Conservation (phyloP, 2,329 filamentous ascomycete genomes). For the Tolypocladium ophioglossoides region DNA sequence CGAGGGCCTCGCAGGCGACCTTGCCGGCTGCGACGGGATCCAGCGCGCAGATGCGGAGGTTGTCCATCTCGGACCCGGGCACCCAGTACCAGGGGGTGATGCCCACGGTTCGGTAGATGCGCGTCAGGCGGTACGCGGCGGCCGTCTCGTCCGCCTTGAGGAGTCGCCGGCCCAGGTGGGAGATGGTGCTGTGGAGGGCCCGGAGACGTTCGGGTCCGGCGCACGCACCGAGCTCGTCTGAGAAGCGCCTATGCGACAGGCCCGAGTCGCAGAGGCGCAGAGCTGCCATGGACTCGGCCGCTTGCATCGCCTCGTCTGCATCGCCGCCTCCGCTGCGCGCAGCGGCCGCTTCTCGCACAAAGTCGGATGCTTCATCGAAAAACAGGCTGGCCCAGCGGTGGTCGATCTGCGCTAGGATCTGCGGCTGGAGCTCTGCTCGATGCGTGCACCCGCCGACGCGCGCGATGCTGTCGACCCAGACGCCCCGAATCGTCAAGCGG, state of each 20-base stretch:
- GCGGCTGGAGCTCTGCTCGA: background rate
- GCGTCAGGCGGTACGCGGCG: constrained; percentile 7
- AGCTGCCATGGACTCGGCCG: background rate
- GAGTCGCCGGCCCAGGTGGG: constrained; percentile 5
- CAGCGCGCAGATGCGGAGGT: constrained; percentile 7
- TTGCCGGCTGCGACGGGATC: constrained; percentile 6
- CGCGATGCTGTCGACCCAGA: constrained; percentile 11
- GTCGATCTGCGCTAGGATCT: constrained; percentile 8
- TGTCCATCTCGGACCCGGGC: constrained; percentile 8
- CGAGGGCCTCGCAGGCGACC: constrained; percentile 3
- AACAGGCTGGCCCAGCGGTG: constrained; percentile 11
- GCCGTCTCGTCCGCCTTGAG: constrained; percentile 4
- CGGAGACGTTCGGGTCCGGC: constrained; percentile 2
- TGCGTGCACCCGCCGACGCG: constrained; percentile 10
- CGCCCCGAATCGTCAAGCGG: constrained; percentile 9
- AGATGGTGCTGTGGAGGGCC: background rate
- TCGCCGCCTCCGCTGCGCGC: no score
- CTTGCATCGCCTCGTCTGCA: background rate
- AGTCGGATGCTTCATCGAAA: constrained; percentile 14
- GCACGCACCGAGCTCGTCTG: background rate
- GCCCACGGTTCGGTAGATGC: constrained; percentile 11
- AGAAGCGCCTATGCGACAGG: constrained; percentile 5
- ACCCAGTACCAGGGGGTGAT: constrained; percentile 14
- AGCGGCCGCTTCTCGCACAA: constrained; percentile 5
- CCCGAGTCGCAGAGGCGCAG: constrained; percentile 12